phyloP scores from a whole-genome alignment of 208 protist species.

The Tritrichomonas musculus region DNA sequence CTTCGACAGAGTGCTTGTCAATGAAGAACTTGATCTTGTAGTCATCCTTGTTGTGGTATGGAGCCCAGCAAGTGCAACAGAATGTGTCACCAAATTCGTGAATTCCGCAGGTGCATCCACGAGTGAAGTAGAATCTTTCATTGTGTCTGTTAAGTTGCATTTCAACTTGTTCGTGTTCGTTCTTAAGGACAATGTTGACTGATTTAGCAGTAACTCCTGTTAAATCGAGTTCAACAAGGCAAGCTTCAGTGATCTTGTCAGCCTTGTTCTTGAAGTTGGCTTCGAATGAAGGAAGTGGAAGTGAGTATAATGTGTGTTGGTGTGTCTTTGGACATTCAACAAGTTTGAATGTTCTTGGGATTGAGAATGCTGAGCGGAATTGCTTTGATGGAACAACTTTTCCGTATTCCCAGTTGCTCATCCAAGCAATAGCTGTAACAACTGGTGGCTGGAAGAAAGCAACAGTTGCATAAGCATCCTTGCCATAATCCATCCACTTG shows the following conservation, averaged over 20 bases:
- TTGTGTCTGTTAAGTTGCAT: not conserved
- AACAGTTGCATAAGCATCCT: not conserved
- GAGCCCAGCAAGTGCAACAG: not conserved
- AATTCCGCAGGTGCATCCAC: not conserved
- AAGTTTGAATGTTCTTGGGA: not conserved
- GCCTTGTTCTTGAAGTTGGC: not conserved
- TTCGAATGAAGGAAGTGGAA: not conserved
- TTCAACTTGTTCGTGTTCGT: not conserved
- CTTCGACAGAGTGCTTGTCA: not conserved
- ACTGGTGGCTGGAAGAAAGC: not conserved
- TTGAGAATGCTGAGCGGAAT: not conserved
- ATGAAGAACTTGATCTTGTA: not conserved
- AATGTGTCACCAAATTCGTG: not conserved
- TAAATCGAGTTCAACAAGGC: not conserved
- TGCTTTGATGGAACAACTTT: not conserved
- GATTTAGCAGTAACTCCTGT: not conserved
- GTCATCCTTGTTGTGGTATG: not conserved
- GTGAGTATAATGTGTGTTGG: not conserved
- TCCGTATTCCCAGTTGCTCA: not conserved
- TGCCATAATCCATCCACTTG: not conserved
- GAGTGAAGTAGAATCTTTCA: not conserved
- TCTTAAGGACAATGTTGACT: not conserved
- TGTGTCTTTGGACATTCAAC: not conserved
- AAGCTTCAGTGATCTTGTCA: not conserved
- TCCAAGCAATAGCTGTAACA: not conserved